Base-by-base conservation (phyloP, 768 basidiomycete species). In the Phylloporus sp. region DNA sequence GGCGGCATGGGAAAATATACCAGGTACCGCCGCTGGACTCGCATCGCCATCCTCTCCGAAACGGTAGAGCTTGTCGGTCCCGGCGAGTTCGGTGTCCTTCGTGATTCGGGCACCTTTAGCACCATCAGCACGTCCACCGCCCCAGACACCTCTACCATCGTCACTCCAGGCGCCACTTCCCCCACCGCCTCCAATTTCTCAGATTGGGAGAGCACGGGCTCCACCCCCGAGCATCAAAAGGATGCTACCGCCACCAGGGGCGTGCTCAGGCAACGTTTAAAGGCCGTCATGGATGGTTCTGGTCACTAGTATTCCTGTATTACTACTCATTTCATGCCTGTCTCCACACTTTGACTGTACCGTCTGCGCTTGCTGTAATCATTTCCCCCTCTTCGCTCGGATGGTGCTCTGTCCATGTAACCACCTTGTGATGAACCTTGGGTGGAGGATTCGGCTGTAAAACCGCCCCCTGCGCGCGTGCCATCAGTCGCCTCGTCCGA, bases 1-100 rank as follows among this genome's bases (percentile, higher is more conserved):
- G 89, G 90, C 38, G 90, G 90, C 6, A 78, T 94, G 69, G 87
- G 92, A 64, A 93, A 93, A 83, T 94, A 88, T 64, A 95, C 92
- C 1, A 79, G 92, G 13, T 83, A 82, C 59, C 69, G 92, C 43
- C 74, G 90, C 39, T 95, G 92, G 92, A 86, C 86, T 0, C 82
- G 92, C 39, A 73, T 92, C 27, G 92, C 91, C 3, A 66, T 85
- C 17, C 79, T 92, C 35, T 77, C 71, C 4, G 92, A 94, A 68
- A 78, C 74, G 0, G 71, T 90, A 15, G 82, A 89, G 52, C 63
- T 71, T 22, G 79, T 81, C 14, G 64, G 64, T 22, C 64, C 66
- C 4, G 64, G 64, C 35, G 64, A 68, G 0, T 60, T 64, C 41
- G 64, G 64, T 3, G 48, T 65, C 34, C 1, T 63, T 3, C 64